phyloP scores from a whole-genome alignment of 2,329 filamentous ascomycete species.

The Diaporthe longicolla region DNA sequence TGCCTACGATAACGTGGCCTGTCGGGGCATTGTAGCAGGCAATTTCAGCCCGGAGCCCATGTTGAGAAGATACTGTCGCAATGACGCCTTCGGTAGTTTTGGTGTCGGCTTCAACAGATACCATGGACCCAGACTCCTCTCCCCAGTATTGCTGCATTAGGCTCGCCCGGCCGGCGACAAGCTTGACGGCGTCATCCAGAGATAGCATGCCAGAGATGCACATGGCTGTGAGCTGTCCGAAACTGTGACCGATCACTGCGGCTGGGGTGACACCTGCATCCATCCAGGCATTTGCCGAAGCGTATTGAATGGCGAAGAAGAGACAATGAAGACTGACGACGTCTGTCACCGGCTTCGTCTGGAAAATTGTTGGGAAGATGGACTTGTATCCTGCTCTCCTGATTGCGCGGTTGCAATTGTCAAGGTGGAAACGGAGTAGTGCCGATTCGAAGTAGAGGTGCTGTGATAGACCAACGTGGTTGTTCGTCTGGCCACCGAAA shows the following conservation, averaged over 20 bases:
- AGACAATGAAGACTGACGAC: slow-evolving; percentile 53
- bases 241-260: slow-evolving; percentile 54
- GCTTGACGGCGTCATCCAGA: slow-evolving; percentile 48
- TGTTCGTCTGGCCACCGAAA: slow-evolving; percentile 56
- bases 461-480: slow-evolving; percentile 46
- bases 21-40: slow-evolving; percentile 52
- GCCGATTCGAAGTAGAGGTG: slow-evolving; percentile 48
- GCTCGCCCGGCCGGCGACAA: slow-evolving; percentile 50
- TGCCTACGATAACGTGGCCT: slow-evolving; percentile 51
- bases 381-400: slow-evolving; percentile 43
- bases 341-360: slow-evolving; percentile 48
- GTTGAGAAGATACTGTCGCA: background rate
- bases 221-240: slow-evolving; percentile 54
- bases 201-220: slow-evolving; percentile 50
- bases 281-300: slow-evolving; percentile 49
- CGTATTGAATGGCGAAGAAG: slow-evolving; percentile 29
- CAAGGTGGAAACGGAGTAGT: slow-evolving; percentile 47
- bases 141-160: slow-evolving; percentile 52
- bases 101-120: slow-evolving; percentile 45
- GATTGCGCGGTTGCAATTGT: slow-evolving; percentile 43
- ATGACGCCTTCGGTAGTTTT: slow-evolving; percentile 18
- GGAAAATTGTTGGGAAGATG: slow-evolving; percentile 54
- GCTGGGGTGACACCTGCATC: slow-evolving; percentile 49
- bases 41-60: slow-evolving; percentile 43
- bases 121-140: slow-evolving; percentile 50